phyloP scores from a whole-genome alignment of 1,284 basidiomycete genomes.

The Ganoderma lingzhi region DNA sequence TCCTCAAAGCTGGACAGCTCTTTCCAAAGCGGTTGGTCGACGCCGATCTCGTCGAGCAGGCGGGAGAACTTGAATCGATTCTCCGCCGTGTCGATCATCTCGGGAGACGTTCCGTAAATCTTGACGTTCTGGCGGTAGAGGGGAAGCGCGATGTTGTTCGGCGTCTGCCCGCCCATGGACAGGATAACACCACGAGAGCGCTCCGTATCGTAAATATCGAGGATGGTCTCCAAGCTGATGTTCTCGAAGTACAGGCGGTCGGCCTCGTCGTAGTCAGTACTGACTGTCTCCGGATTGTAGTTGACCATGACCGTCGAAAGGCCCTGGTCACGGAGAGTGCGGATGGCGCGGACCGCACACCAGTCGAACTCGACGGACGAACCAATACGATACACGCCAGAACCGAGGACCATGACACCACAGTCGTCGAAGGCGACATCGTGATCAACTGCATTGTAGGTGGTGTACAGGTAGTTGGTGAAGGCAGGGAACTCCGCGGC shows the following conservation, averaged over 20 bases:
- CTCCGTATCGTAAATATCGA: slow-evolving; percentile 97
- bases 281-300: slow-evolving; percentile 99
- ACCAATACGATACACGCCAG: slow-evolving; percentile 98
- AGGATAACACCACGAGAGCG: slow-evolving; percentile 91
- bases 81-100: slow-evolving; percentile 99
- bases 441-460: slow-evolving; percentile 95
- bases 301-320: slow-evolving; percentile 99
- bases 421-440: slow-evolving; percentile 91
- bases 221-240: slow-evolving; percentile 94
- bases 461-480: slow-evolving; percentile 99
- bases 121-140: slow-evolving; percentile 96
- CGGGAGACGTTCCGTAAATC: slow-evolving; percentile 97
- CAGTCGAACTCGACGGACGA: slow-evolving; percentile 99
- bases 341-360: slow-evolving; percentile 98
- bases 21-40: slow-evolving; percentile 98
- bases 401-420: slow-evolving; percentile 97
- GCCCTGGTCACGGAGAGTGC: slow-evolving; percentile 94
- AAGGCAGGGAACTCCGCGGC: slow-evolving; percentile 98
- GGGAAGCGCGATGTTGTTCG: slow-evolving; percentile 97
- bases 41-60: slow-evolving; percentile 95
- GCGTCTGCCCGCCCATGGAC: slow-evolving; percentile 98
- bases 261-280: slow-evolving; percentile 99
- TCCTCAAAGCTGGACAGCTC: slow-evolving; percentile 93
- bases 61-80: slow-evolving; percentile 99
- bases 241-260: slow-evolving; percentile 99